phyloP scores from a whole-genome alignment of 2,329 filamentous ascomycete genomes.

The Hymenoscyphus repandus region DNA sequence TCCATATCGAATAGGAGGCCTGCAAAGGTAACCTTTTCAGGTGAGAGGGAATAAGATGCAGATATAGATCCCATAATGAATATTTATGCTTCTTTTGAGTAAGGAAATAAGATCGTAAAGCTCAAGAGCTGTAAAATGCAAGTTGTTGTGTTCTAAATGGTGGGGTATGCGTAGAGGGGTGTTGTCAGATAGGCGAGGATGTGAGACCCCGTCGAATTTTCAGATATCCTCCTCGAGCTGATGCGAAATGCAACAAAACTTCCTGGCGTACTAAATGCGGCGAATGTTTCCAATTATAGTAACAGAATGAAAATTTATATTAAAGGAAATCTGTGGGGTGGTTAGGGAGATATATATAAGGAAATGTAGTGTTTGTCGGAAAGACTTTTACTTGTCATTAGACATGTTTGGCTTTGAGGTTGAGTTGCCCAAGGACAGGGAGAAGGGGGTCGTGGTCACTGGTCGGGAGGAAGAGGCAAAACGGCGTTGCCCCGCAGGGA shows the following conservation, averaged over 20 bases:
- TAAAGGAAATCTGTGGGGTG: background rate
- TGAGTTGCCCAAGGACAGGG: background rate
- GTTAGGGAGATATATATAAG: background rate
- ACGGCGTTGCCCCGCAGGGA: too few relatives aligned
- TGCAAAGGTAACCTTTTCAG: slow-evolving; percentile 23
- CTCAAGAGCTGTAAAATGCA: slow-evolving; percentile 13
- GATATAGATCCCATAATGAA: slow-evolving; percentile 22
- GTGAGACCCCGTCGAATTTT: background rate
- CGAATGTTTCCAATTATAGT: background rate
- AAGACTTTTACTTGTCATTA: background rate
- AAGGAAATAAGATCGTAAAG: background rate
- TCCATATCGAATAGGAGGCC: slow-evolving; percentile 62
- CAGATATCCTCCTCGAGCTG: slow-evolving; percentile 1
- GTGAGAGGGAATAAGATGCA: slow-evolving; percentile 17
- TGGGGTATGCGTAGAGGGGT: slow-evolving; percentile 22
- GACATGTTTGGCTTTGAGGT: background rate
- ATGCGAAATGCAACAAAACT: slow-evolving; percentile 15
- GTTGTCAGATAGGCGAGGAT: slow-evolving; percentile 12
- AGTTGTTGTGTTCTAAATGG: slow-evolving; percentile 19
- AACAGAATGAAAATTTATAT: background rate
- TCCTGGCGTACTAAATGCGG: slow-evolving; percentile 1
- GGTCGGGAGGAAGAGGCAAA: background rate
- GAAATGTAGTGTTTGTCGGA: background rate
- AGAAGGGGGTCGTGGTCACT: background rate
- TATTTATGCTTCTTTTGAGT: slow-evolving; percentile 25